Conservation (phyloP, 2,329 filamentous ascomycete species). For the Neofusicoccum ribis region DNA sequence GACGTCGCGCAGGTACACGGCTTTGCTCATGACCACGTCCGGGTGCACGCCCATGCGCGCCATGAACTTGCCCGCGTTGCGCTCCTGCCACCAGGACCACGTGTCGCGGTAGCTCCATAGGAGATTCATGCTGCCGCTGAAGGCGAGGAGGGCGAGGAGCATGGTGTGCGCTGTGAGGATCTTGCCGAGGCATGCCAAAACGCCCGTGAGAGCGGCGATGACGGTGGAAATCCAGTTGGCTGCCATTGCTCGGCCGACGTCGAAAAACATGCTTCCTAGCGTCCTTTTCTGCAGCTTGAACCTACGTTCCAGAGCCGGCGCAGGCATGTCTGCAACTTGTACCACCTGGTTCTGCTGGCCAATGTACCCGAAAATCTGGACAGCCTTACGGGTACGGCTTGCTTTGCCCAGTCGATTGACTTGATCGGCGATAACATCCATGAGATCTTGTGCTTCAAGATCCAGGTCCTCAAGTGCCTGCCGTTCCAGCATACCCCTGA, state of each 20-base stretch:
- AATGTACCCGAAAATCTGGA: constrained; percentile 75
- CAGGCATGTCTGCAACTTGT: constrained; percentile 40
- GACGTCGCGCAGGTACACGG: constrained; percentile 80
- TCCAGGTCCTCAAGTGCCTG: constrained; percentile 74
- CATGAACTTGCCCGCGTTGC: constrained; percentile 80
- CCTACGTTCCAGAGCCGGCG: constrained; percentile 37
- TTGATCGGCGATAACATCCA: constrained; percentile 75
- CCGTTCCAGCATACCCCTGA: constrained; percentile 45
- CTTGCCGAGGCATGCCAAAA: constrained; percentile 64
- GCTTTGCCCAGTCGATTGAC: constrained; percentile 72
- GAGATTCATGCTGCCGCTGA: constrained; percentile 72
- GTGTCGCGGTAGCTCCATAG: constrained; percentile 73
- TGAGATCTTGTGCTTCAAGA: constrained; percentile 71
- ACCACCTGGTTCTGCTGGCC: constrained; percentile 68
- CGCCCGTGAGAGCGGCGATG: constrained; percentile 74
- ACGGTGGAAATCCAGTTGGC: constrained; percentile 64
- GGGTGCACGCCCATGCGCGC: constrained; percentile 74
- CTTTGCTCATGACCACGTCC: constrained; percentile 77
- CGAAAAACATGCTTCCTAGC: constrained; percentile 47
- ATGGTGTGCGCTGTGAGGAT: constrained; percentile 72
- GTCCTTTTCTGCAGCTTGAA: constrained; percentile 53
- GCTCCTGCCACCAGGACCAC: constrained; percentile 81
- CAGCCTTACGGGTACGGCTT: constrained; percentile 73
- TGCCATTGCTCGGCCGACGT: constrained; percentile 4
- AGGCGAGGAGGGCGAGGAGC: constrained; percentile 66